Percentiles rank a stretch among this genome's conserved stretches.
phyloP scores from a whole-genome alignment of 371 early-diverging fungal species.

The Mortierella sp. region DNA sequence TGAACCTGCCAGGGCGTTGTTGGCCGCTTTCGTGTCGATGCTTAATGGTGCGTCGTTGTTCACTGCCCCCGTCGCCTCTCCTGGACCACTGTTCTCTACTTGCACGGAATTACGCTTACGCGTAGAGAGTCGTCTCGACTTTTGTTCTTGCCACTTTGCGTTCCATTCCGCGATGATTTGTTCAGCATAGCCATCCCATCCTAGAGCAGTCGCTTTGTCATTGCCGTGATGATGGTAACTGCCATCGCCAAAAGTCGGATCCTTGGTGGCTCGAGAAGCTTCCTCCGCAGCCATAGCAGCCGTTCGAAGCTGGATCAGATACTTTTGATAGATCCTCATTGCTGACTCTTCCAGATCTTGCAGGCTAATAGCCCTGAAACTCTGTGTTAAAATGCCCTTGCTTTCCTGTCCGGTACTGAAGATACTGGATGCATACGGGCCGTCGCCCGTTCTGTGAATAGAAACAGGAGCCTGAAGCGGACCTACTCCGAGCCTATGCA shows the following conservation, averaged over 20 bases:
- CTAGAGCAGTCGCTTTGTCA: slow-evolving; percentile 29
- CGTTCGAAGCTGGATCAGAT: slow-evolving; percentile 42
- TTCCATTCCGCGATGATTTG: slow-evolving; percentile 47
- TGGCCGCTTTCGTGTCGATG: slow-evolving; percentile 14
- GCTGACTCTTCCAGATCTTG: slow-evolving; percentile 49
- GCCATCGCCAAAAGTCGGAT: neutral
- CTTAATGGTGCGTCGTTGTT: slow-evolving; percentile 4
- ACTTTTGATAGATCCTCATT: slow-evolving; percentile 38
- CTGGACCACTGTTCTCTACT: neutral
- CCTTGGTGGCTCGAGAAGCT: slow-evolving; percentile 11
- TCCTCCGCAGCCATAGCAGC: slow-evolving; percentile 51
- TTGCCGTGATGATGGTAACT: slow-evolving; percentile 9
- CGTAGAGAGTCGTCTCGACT: slow-evolving; percentile 12
- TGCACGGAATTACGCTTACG: slow-evolving; percentile 1
- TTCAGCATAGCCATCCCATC: slow-evolving; percentile 51
- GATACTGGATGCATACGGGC: slow-evolving; percentile 35
- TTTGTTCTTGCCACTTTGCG: slow-evolving; percentile 40
- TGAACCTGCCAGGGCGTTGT: neutral
- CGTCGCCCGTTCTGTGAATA: slow-evolving; percentile 39
- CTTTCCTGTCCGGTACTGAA: slow-evolving; percentile 26
- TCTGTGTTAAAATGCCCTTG: slow-evolving; percentile 22
- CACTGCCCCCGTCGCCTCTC: slow-evolving; percentile 3
- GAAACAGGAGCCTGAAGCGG: slow-evolving; percentile 32
- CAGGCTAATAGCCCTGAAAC: slow-evolving; percentile 36
- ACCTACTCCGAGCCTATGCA: slow-evolving; percentile 25